Evolutionary conservation across 2,329 filamentous ascomycete genomes (phyloP), one percentile per base, ranked within the genome.

Genomic region (Colletotrichum limetticola): DNA sequence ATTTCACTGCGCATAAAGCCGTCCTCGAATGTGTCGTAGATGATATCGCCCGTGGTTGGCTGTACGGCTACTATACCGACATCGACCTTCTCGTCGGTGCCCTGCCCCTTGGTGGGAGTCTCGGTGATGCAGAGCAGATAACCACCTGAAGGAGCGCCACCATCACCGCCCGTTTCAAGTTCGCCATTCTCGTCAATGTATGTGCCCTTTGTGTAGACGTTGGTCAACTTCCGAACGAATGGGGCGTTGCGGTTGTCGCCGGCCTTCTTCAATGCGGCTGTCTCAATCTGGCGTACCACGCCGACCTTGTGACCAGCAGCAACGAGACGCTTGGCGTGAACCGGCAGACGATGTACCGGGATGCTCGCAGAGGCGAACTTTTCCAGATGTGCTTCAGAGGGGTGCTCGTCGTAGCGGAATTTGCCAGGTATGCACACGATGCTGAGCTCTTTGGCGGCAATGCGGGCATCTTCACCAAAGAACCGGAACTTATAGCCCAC

Each of bases 401-500:
- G 90, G 81, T 97, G 95, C 80, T 98, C 96, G 80, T 99, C 96
- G 79, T 95, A 99, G 79, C 96, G 90, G 82, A 96, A 91, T 80
- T 98, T 98, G 46, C 97, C 97, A 0, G 97, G 96, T 77, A 99
- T 98, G 81, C 97, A 99, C 52, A 99, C 93, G 76, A 99, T 98
- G 72, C 95, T 94, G 61, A 99, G 87, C 80, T 96, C 95, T 81
- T 96, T 97, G 14, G 95, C 94, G 5, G 96, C 97, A 66, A 91
- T 90, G 66, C 95, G 90, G 9, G 97, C 97, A 85, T 99, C 97
- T 78, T 98, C 96, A 12, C 97, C 97, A 79, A 98, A 98, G 85
- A 99, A 98, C 42, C 94, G 92, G 83, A 97, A 99, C 81, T 99
- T 99, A 85, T 99, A 99, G 63, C 97, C 97, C 9, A 98, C 97